These are phyloP conservation scores for Corynespora cassiicola DNA, from an alignment of 2,329 filamentous ascomycete species.

Conservation along the genomic window DNA sequence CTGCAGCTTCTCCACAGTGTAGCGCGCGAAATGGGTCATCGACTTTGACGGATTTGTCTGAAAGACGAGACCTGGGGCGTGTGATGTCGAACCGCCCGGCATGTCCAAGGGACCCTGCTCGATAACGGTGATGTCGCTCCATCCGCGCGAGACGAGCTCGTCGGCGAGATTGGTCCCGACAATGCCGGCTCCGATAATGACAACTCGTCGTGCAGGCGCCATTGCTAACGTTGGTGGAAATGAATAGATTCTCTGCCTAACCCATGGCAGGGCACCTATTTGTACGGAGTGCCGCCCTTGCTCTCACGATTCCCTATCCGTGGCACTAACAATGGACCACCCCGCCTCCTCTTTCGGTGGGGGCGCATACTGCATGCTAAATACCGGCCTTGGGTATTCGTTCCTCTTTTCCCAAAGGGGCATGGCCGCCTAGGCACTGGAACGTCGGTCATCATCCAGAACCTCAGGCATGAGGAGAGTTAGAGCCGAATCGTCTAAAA, in stretches of 20 bases:
- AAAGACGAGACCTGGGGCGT: slow-evolving; percentile 70
- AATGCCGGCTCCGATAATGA: slow-evolving; percentile 63
- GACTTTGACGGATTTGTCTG: slow-evolving; percentile 66
- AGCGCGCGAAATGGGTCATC: slow-evolving; percentile 65
- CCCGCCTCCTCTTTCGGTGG: too few species aligned
- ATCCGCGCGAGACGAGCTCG: slow-evolving; percentile 67
- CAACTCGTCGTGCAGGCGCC: slow-evolving; percentile 49
- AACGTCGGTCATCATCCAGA: too few species aligned
- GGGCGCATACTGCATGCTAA: too few species aligned
- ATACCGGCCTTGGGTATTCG: slow-evolving; percentile 3
- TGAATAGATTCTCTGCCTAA: slow-evolving; percentile 2
- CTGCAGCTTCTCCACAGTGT: slow-evolving; percentile 67
- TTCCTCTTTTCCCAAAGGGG: slow-evolving; percentile 14
- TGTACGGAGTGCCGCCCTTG: neutral
- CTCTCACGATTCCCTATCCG: too few species aligned
- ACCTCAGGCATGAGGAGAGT: too few species aligned
- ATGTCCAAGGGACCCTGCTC: slow-evolving; percentile 69
- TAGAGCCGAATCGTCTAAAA: too few species aligned
- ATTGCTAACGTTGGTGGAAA: slow-evolving; percentile 15
- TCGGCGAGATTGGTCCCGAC: slow-evolving; percentile 70
- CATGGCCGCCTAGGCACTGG: too few species aligned
- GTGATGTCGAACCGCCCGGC: slow-evolving; percentile 70
- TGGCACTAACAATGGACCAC: too few species aligned
- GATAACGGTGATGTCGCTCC: slow-evolving; percentile 68
- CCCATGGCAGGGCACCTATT: slow-evolving; percentile 13